Base-by-base conservation (phyloP, 306 rosid genomes). In the Cicer cuneatum region DNA sequence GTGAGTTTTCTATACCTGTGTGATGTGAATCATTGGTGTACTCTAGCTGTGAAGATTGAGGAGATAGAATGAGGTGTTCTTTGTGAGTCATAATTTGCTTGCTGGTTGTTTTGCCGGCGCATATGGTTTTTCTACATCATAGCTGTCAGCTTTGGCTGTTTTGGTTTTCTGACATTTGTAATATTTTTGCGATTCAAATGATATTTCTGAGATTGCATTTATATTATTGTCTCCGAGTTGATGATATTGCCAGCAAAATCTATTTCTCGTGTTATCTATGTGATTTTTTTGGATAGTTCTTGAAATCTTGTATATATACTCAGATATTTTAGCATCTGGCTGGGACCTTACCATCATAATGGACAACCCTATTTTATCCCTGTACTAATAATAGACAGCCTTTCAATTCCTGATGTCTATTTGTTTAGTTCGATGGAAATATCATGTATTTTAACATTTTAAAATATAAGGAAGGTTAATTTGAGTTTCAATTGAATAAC, bases 41-140 rank as follows among this genome's bases (percentile, higher is more conserved):
- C 42, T 53, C 53, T 54, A 54, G 64, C 15, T 72, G n/a, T 73
- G 15, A 40, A 72, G 84, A 73, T 53, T 76, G 83, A 68, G 57
- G 47, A 19, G 61, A n/a, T 53, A 68, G 40, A 77, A 63, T 16
- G 52, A 64, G 74, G 35, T 48, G 41, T 62, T 77, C 29, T 64
- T 16, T 56, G 5, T 45, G 73, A 35, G 63, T 46, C 59, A 48
- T 56, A 21, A 59, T 59, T 66, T 83, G 61, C 18, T 16, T 53
- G 40, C 4, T 6, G 12, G 54, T 45, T 13, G 40, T 69, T 66
- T 66, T 80, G 42, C 29, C 6, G 77, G 37, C 40, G 8, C 47
- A 16, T 45, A 35, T 35, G 38, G 39, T 47, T 41, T 58, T 38
- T 54, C 24, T 69, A 8, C 13, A 5, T 52, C 18, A 6, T 63